Base-by-base conservation (phyloP, 257 asterid genomes). In the Primulina eburnea region DNA sequence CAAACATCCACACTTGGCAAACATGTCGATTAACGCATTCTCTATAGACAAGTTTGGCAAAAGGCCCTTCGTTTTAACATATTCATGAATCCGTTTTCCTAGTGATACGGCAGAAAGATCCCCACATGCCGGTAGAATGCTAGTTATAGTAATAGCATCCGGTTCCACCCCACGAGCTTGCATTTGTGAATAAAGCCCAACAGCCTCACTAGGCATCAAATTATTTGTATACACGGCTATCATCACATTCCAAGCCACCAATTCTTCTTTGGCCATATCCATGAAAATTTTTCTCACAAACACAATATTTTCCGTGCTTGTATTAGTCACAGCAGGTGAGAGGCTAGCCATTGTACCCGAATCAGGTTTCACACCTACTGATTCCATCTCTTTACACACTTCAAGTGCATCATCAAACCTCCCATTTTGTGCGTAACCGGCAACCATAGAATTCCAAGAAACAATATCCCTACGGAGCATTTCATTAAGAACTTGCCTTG, bases 311-410 rank as follows among this genome's bases (percentile, higher is more conserved):
- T 90, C 95, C 6, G 32, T 20, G 16, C 85, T 80, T 2, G 96
- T 87, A 60, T 85, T 77, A 30, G 89, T 83, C 38, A 89, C 89
- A 33, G 95, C 97, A 37, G 95, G 95, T 17, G 85, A 83, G 60
- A 90, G 89, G 86, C 97, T 90, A 58, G 98, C 98, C 97, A 90
- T 87, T 40, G 96, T 88, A 71, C 96, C 96, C 1, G 89, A 81
- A 78, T 93, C 78, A 47, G 93, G 94, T 37, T 76, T 77, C 64
- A 85, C 11, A 11, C 87, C 88, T 67, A 75, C 72, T 2, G 76
- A 35, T 59, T 77, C 81, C 96, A 90, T 93, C 71, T 90, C 95
- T 72, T 75, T 82, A 65, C 99, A 90, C 29, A 87, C 87, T 59
- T 81, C 84, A 43, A 90, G 67, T 8, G 96, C 95, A 67, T 87